Conservation (phyloP, 1,284 basidiomycete genomes). For the Fistulinella staudtii region DNA sequence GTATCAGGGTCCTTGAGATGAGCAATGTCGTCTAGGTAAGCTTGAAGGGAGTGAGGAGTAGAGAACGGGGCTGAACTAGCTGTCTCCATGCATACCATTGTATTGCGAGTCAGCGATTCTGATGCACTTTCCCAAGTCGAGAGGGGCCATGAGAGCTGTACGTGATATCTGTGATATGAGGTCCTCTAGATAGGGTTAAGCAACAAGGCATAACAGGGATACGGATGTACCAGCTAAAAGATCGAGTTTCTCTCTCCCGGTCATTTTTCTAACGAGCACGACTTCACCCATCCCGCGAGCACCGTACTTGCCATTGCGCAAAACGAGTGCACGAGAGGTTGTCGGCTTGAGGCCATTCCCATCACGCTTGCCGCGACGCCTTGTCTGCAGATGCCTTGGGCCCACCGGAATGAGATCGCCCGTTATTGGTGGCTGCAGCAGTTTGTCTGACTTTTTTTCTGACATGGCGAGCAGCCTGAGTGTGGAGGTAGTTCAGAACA, state of each 20-base stretch:
- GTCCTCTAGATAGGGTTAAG: slow-evolving; percentile 50
- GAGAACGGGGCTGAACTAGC: neutral
- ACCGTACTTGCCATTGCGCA: slow-evolving; percentile 71
- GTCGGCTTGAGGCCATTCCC: slow-evolving; percentile 53
- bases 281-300: slow-evolving; percentile 66
- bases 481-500: slow-evolving; percentile 1
- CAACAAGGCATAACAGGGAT: neutral
- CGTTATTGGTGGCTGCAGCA: slow-evolving; percentile 8
- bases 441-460: too few relatives aligned
- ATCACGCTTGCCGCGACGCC: slow-evolving; percentile 40
- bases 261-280: slow-evolving; percentile 51
- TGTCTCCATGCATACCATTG: slow-evolving; percentile 44
- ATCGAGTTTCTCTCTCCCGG: slow-evolving; percentile 73
- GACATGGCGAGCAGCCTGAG: too few relatives aligned
- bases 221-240: slow-evolving; percentile 57
- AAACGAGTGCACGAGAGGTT: slow-evolving; percentile 63
- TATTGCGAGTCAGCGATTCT: slow-evolving; percentile 68
- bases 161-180: slow-evolving; percentile 49
- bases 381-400: slow-evolving; percentile 46
- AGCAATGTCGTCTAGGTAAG: slow-evolving; percentile 62
- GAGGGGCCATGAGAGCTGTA: slow-evolving; percentile 57
- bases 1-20: slow-evolving; percentile 58
- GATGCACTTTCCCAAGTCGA: slow-evolving; percentile 57
- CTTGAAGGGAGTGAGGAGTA: slow-evolving; percentile 32
- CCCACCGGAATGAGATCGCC: slow-evolving; percentile 52